Evolutionary conservation across 192 early-diverging fungal genomes (phyloP).

Genomic region (Phlyctochytrium arcticum): DNA sequence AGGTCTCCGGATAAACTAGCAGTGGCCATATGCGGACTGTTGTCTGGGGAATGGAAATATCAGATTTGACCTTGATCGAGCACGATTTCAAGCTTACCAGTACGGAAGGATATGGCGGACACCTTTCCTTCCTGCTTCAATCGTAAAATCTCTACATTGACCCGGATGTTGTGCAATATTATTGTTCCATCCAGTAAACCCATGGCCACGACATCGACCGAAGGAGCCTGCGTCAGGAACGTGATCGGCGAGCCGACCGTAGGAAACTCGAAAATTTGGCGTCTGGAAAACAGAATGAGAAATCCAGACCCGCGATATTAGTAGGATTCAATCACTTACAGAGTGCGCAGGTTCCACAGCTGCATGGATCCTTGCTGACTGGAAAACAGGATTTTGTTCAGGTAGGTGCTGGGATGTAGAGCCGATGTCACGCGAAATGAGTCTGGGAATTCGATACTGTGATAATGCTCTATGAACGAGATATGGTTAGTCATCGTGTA

Average conservation of each 20-base stretch:
- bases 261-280: slow-evolving; percentile 75
- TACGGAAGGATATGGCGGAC: slow-evolving; percentile 87
- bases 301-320: slow-evolving; percentile 16
- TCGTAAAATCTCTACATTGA: slow-evolving; percentile 70
- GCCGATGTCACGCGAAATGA: slow-evolving; percentile 68
- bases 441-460: slow-evolving; percentile 69
- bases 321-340: slow-evolving; percentile 35
- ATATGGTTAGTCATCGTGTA: too few relatives aligned
- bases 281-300: slow-evolving; percentile 34
- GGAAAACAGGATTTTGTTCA: slow-evolving; percentile 92
- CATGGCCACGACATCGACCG: slow-evolving; percentile 89
- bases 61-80: neutral
- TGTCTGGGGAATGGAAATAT: slow-evolving; percentile 49
- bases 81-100: slow-evolving; percentile 41
- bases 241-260: slow-evolving; percentile 72
- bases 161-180: slow-evolving; percentile 78
- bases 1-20: slow-evolving; percentile 84
- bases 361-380: slow-evolving; percentile 84
- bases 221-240: slow-evolving; percentile 79
- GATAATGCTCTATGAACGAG: slow-evolving; percentile 50
- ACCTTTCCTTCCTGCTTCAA: slow-evolving; percentile 85
- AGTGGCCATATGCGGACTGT: slow-evolving; percentile 83
- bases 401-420: slow-evolving; percentile 93
- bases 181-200: slow-evolving; percentile 87
- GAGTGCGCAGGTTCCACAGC: slow-evolving; percentile 88